Evolutionary conservation across 2,329 filamentous ascomycete species (phyloP).

Genomic region (Cladosporium sp.): DNA sequence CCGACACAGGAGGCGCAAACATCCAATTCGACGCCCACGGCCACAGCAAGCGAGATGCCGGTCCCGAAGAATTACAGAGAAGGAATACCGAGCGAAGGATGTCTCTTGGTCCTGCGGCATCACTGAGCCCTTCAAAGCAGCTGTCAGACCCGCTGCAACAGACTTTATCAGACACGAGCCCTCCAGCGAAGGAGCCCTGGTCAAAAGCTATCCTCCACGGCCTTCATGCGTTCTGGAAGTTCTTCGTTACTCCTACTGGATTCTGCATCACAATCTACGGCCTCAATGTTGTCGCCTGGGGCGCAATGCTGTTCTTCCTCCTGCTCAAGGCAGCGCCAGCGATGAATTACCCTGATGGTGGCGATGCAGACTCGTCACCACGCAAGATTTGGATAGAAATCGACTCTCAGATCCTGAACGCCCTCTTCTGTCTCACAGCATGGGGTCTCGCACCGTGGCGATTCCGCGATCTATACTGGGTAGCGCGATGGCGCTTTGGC

Average conservation of each 20-base stretch:
- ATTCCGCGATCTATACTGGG: conserved; percentile 72
- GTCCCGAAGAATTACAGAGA: conserved; percentile 12
- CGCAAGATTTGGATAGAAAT: conserved; percentile 81
- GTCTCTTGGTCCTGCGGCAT: not conserved
- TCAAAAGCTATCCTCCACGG: conserved; percentile 60
- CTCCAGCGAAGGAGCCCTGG: conserved; percentile 51
- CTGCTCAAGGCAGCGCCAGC: conserved; percentile 72
- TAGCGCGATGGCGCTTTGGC: conserved; percentile 61
- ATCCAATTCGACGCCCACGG: conserved; percentile 34
- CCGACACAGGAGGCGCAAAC: conserved; percentile 29
- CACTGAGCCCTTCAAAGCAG: not conserved
- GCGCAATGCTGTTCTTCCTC: conserved; percentile 84
- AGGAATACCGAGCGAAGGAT: not conserved
- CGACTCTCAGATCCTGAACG: conserved; percentile 80
- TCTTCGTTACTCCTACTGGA: conserved; percentile 71
- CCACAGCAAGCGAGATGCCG: conserved; percentile 20
- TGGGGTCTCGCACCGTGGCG: conserved; percentile 82
- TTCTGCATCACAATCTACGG: conserved; percentile 78
- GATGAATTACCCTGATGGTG: conserved; percentile 56
- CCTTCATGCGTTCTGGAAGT: conserved; percentile 66
- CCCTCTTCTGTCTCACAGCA: conserved; percentile 80
- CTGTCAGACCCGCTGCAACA: not conserved
- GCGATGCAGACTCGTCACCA: conserved; percentile 52
- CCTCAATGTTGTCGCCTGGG: conserved; percentile 83
- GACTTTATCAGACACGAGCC: not conserved